These are phyloP conservation scores for Schizochytrium sp. DNA, from an alignment of 108 stramenopile genomes.

Conservation along the genomic window DNA sequence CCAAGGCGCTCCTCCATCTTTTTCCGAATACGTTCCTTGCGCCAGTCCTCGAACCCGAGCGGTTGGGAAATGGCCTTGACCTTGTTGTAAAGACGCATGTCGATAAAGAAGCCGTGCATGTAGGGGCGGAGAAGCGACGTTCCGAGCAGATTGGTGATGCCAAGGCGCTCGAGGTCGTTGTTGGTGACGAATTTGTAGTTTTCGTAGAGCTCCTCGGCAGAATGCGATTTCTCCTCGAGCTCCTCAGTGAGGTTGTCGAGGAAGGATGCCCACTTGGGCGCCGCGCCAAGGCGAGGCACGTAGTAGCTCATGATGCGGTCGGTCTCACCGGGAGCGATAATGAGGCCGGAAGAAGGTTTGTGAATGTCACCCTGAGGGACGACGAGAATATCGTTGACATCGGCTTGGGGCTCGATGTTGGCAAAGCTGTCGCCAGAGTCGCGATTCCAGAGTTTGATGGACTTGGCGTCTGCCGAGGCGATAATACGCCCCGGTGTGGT, in stretches of 20 bases:
- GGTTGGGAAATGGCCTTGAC: slow-evolving; percentile 85
- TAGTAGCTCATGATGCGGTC: slow-evolving; percentile 84
- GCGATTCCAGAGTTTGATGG: slow-evolving; percentile 87
- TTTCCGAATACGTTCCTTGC: slow-evolving; percentile 78
- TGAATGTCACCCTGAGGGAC: slow-evolving; percentile 54
- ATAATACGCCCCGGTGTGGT: slow-evolving; percentile 66
- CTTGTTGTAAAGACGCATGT: slow-evolving; percentile 79
- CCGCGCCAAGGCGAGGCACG: slow-evolving; percentile 82
- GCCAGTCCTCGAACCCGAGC: slow-evolving; percentile 91
- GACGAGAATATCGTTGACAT: slow-evolving; percentile 75
- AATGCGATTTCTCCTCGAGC: slow-evolving; percentile 77
- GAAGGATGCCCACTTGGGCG: slow-evolving; percentile 96
- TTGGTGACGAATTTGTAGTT: slow-evolving; percentile 97
- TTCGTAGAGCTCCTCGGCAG: slow-evolving; percentile 66
- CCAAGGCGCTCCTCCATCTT: slow-evolving; percentile 20
- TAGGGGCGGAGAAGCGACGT: slow-evolving; percentile 87
- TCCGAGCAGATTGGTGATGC: slow-evolving; percentile 82
- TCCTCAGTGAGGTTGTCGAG: slow-evolving; percentile 96
- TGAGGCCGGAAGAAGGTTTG: slow-evolving; percentile 62
- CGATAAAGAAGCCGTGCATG: slow-evolving; percentile 99
- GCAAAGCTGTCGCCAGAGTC: slow-evolving; percentile 70
- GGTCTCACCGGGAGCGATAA: slow-evolving; percentile 86
- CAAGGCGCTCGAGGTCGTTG: slow-evolving; percentile 83
- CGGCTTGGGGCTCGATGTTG: slow-evolving; percentile 85
- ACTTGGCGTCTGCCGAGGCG: slow-evolving; percentile 75